Conservation (phyloP, 768 basidiomycete species). For the Trametes cingulata region DNA sequence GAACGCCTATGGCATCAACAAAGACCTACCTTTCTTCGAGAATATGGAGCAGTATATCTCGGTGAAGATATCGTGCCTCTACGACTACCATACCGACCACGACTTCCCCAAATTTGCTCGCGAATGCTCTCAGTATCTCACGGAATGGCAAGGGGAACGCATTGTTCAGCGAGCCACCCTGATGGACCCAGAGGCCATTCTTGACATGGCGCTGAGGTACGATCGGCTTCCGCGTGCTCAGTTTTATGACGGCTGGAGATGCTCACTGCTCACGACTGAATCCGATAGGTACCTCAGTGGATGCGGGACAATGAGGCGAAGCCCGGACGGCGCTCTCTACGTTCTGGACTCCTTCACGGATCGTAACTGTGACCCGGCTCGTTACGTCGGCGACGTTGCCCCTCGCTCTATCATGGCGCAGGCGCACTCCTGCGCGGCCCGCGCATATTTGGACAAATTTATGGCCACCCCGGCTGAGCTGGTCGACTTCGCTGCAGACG, state of each 20-base stretch:
- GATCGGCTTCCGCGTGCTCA: background rate
- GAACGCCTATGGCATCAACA: background rate
- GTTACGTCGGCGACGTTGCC: background rate
- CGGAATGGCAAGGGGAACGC: background rate
- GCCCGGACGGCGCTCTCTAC: slow-evolving; percentile 6
- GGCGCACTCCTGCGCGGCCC: slow-evolving; percentile 5
- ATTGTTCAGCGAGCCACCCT: background rate
- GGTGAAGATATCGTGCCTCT: background rate
- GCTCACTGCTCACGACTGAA: too few species aligned
- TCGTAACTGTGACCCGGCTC: background rate
- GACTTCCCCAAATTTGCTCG: background rate
- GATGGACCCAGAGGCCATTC: background rate
- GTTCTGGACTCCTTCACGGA: slow-evolving; percentile 4
- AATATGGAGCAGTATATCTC: slow-evolving; percentile 9
- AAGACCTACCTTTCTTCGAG: background rate
- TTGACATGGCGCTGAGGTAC: background rate
- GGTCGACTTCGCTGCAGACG: background rate
- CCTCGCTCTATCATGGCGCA: background rate
- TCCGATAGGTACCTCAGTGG: slow-evolving; percentile 10
- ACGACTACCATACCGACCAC: background rate
- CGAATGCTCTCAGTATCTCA: slow-evolving; percentile 3
- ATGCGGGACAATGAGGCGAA: background rate
- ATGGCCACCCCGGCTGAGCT: background rate
- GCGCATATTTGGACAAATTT: slow-evolving; percentile 4
- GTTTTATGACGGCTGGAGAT: too few species aligned